Evolutionary conservation across 352 stramenopile species (phyloP).

Genomic region (Phytophthora fragariae): DNA sequence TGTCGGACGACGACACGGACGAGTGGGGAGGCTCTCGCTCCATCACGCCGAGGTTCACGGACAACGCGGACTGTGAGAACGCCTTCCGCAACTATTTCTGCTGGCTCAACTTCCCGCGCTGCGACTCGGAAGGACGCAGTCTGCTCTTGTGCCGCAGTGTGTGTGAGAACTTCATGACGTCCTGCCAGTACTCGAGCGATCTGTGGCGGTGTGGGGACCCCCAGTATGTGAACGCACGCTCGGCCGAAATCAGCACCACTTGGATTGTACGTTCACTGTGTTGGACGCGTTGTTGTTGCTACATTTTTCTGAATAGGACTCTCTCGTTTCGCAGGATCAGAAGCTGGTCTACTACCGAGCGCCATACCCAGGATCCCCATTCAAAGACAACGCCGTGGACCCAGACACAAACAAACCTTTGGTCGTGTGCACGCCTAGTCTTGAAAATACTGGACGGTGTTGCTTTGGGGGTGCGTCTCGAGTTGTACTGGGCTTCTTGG

Average conservation of each 20-base stretch:
- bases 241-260: slow-evolving; percentile 65
- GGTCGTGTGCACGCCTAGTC: slow-evolving; percentile 83
- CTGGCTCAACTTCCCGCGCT: slow-evolving; percentile 93
- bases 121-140: slow-evolving; percentile 81
- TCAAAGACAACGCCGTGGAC: slow-evolving; percentile 78
- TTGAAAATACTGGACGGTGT: slow-evolving; percentile 60
- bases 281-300: slow-evolving; percentile 4
- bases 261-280: slow-evolving; percentile 55
- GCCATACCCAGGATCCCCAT: slow-evolving; percentile 82
- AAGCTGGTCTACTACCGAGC: slow-evolving; percentile 79
- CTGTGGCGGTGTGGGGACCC: slow-evolving; percentile 90
- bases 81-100: slow-evolving; percentile 93
- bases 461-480: background rate
- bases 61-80: slow-evolving; percentile 91
- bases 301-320: background rate
- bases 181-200: slow-evolving; percentile 84
- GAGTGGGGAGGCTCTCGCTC: slow-evolving; percentile 69
- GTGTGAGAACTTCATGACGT: slow-evolving; percentile 92
- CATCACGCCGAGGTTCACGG: slow-evolving; percentile 80
- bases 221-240: slow-evolving; percentile 73
- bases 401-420: slow-evolving; percentile 75
- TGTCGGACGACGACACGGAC: slow-evolving; percentile 66
- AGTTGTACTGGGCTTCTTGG: slow-evolving; percentile 5
- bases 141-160: slow-evolving; percentile 89
- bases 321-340: slow-evolving; percentile 50